Evolutionary conservation across 1,139 yeast species (phyloP).

Genomic region (Kurtzmaniella natalensis): DNA sequence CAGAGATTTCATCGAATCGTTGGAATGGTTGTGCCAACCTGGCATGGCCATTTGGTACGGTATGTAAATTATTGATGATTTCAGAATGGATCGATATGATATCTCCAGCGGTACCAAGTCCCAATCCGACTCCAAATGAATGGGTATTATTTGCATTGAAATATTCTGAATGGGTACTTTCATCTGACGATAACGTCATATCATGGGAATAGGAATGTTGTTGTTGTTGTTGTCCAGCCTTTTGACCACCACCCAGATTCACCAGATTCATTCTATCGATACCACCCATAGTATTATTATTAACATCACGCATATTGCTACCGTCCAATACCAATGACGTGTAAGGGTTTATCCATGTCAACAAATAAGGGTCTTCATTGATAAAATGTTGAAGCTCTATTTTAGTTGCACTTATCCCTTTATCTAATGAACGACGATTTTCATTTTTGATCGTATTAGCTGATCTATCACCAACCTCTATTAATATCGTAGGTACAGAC

Average conservation of each 20-base stretch:
- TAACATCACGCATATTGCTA: not conserved
- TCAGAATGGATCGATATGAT: conserved; percentile 42
- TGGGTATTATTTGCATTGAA: conserved; percentile 1
- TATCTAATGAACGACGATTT: not conserved
- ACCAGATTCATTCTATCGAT: too few relatives aligned
- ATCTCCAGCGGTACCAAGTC: conserved; percentile 41
- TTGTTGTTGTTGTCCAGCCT: too few relatives aligned
- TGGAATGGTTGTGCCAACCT: conserved; percentile 7
- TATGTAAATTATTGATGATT: conserved; percentile 14
- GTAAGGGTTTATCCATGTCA: conserved; percentile 32
- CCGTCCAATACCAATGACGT: conserved; percentile 21
- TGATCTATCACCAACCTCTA: not conserved
- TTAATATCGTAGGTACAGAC: not conserved
- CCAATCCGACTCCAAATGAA: conserved; percentile 18
- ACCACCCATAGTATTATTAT: not conserved
- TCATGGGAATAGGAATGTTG: not conserved
- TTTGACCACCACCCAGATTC: too few relatives aligned
- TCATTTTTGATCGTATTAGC: not conserved
- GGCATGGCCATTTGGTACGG: conserved; percentile 10
- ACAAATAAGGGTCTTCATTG: conserved; percentile 26
- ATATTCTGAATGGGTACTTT: conserved; percentile 2
- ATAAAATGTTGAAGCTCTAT: conserved; percentile 28
- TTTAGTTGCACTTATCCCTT: conserved; percentile 12
- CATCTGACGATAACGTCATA: conserved; percentile 1
- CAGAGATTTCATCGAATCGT: conserved; percentile 3